Percentiles rank a stretch among this genome's conserved stretches.
Conservation (phyloP, 2,329 filamentous ascomycete genomes). For the Colletotrichum tabaci region DNA sequence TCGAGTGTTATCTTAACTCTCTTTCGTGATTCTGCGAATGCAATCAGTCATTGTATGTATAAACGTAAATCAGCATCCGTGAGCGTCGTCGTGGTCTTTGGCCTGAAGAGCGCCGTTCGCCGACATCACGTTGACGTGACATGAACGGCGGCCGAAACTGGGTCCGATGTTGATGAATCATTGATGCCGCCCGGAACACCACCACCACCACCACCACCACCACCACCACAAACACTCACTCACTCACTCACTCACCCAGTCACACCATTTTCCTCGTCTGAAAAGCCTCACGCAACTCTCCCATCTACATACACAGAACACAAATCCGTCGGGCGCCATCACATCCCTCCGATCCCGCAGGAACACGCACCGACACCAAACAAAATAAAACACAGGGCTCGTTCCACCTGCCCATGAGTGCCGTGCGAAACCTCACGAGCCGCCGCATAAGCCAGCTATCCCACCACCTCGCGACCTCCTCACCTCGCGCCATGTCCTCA, state of each 20-base stretch:
- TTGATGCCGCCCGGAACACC: neutral
- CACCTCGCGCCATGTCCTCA: slow-evolving; percentile 47
- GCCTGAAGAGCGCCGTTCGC: neutral
- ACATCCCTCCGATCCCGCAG: neutral
- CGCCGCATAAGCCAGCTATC: slow-evolving; percentile 30
- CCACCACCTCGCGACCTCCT: slow-evolving; percentile 6
- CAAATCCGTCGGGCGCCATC: neutral
- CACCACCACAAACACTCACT: too few species aligned
- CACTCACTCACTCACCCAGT: neutral
- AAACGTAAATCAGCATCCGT: neutral
- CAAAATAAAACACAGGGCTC: neutral
- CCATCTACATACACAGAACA: neutral
- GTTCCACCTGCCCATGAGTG: slow-evolving; percentile 7
- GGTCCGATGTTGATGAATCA: slow-evolving; percentile 12
- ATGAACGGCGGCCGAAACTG: neutral
- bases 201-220: too few species aligned
- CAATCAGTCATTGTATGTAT: too few species aligned
- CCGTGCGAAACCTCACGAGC: slow-evolving; percentile 24
- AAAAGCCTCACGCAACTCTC: neutral
- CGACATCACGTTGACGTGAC: neutral
- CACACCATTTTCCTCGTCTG: neutral
- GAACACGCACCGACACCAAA: neutral
- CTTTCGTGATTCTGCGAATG: too few species aligned
- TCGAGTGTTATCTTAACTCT: too few species aligned
- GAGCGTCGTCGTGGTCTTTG: neutral